phyloP scores from a whole-genome alignment of 2,329 filamentous ascomycete species.

The Didymella exigua region DNA sequence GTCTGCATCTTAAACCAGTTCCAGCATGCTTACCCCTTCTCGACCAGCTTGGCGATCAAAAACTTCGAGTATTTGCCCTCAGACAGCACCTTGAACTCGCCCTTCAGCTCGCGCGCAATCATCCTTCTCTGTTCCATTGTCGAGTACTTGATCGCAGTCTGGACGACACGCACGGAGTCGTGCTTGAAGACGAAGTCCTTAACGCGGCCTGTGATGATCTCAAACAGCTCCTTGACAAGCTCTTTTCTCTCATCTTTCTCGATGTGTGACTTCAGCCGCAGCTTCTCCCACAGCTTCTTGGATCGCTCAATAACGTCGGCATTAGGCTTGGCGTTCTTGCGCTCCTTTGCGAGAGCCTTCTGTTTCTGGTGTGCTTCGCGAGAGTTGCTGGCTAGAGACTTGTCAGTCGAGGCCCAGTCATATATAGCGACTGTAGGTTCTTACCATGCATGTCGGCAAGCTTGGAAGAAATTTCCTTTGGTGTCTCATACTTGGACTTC shows the following conservation, averaged over 20 bases:
- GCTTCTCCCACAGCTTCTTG: conserved; percentile 96
- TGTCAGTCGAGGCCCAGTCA: conserved; percentile 17
- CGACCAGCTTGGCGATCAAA: conserved; percentile 90
- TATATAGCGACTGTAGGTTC: neutral
- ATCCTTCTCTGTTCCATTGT: conserved; percentile 81
- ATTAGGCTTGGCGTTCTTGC: conserved; percentile 90
- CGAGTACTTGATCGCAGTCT: conserved; percentile 96
- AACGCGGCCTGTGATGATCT: conserved; percentile 87
- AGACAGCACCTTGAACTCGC: conserved; percentile 80
- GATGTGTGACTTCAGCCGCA: conserved; percentile 92
- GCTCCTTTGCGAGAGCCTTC: conserved; percentile 83
- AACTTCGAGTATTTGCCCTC: conserved; percentile 99
- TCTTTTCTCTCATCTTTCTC: conserved; percentile 84
- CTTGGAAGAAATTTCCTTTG: conserved; percentile 29
- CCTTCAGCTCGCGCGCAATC: conserved; percentile 85
- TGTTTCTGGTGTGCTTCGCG: conserved; percentile 93
- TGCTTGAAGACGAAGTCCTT: conserved; percentile 99
- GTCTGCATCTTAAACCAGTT: neutral
- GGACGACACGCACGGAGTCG: conserved; percentile 93
- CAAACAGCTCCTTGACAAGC: conserved; percentile 86
- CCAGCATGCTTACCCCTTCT: conserved; percentile 64
- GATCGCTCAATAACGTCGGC: conserved; percentile 85
- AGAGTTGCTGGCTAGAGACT: conserved; percentile 66
- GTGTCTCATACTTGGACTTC: conserved; percentile 26
- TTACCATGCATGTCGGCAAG: conserved; percentile 39